These are phyloP conservation scores for Lyophyllum decastes DNA, from an alignment of 768 basidiomycete genomes.

Conservation along the genomic window DNA sequence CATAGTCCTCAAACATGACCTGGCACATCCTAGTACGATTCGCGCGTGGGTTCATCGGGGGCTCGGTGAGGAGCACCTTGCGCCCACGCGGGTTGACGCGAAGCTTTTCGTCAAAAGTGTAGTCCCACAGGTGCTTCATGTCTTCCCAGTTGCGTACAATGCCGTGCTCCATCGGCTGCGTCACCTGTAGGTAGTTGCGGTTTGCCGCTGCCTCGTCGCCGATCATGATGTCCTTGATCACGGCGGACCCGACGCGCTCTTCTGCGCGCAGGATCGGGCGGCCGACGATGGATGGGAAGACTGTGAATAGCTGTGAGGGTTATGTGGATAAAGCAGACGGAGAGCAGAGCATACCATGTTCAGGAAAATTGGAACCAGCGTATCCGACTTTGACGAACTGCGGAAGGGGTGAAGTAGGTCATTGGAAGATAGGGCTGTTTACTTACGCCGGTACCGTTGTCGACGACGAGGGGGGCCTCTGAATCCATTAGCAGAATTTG, in stretches of 20 bases:
- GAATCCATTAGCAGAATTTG: conserved; percentile 37
- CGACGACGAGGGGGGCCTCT: conserved; percentile 70
- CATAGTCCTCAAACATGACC: conserved; percentile 99
- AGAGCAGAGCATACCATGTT: conserved; percentile 66
- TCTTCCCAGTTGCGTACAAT: conserved; percentile 99
- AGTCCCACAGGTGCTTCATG: conserved; percentile 98
- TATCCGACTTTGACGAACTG: conserved; percentile 93
- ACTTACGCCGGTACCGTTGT: conserved; percentile 87
- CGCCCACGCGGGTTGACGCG: conserved; percentile 81
- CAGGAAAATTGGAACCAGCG: conserved; percentile 93
- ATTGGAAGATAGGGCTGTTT: neutral
- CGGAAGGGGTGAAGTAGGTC: conserved; percentile 7
- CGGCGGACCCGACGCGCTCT: conserved; percentile 82
- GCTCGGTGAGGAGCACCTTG: conserved; percentile 95
- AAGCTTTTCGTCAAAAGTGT: conserved; percentile 97
- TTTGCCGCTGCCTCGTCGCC: conserved; percentile 95
- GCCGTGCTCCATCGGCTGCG: conserved; percentile 99
- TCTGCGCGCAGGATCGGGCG: conserved; percentile 97
- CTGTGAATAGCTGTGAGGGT: conserved; percentile 35
- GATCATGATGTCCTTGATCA: conserved; percentile 97
- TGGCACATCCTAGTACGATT: conserved; percentile 95
- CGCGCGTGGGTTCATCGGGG: conserved; percentile 96
- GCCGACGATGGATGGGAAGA: conserved; percentile 96
- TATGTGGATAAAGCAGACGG: neutral
- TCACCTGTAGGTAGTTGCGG: conserved; percentile 93